phyloP scores from a whole-genome alignment of 2,329 filamentous ascomycete species.

The Canariomyces notabilis region DNA sequence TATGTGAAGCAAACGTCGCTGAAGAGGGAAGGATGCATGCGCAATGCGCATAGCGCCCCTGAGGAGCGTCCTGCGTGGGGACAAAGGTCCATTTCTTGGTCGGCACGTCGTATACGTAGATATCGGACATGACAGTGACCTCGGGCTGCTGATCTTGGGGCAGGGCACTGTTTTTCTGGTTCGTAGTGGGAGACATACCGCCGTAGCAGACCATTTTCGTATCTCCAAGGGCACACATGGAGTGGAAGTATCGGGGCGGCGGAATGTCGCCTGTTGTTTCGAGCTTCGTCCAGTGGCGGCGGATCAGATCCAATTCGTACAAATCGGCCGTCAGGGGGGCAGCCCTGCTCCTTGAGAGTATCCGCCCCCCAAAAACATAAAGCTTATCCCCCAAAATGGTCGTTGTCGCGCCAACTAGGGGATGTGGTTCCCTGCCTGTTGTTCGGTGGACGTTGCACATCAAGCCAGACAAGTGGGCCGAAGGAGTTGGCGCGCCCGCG shows the following conservation, averaged over 20 bases:
- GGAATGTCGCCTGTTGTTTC: conserved; percentile 81
- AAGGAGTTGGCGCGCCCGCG: conserved; percentile 41
- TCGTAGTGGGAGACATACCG: conserved; percentile 82
- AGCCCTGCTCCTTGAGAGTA: conserved; percentile 77
- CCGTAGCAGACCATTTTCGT: conserved; percentile 97
- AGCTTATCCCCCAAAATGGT: conserved; percentile 93
- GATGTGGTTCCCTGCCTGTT: conserved; percentile 84
- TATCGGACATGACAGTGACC: conserved; percentile 95
- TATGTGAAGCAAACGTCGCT: conserved; percentile 77
- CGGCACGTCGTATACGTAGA: conserved; percentile 87
- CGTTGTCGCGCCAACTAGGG: conserved; percentile 89
- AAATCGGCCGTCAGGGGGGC: conserved; percentile 79
- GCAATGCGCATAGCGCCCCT: conserved; percentile 95
- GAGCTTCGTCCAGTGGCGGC: conserved; percentile 87
- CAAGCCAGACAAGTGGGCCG: conserved; percentile 57
- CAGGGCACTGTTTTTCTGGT: conserved; percentile 39
- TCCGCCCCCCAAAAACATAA: conserved; percentile 90
- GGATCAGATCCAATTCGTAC: conserved; percentile 88
- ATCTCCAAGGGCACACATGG: conserved; percentile 86
- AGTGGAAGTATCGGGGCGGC: conserved; percentile 93
- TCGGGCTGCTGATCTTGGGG: conserved; percentile 69
- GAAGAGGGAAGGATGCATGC: conserved; percentile 87
- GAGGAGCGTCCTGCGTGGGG: conserved; percentile 72
- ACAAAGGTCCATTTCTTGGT: conserved; percentile 82
- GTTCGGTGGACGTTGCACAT: conserved; percentile 76